Base-by-base conservation (phyloP, 208 protist genomes). In the Acanthamoeba royreba region DNA sequence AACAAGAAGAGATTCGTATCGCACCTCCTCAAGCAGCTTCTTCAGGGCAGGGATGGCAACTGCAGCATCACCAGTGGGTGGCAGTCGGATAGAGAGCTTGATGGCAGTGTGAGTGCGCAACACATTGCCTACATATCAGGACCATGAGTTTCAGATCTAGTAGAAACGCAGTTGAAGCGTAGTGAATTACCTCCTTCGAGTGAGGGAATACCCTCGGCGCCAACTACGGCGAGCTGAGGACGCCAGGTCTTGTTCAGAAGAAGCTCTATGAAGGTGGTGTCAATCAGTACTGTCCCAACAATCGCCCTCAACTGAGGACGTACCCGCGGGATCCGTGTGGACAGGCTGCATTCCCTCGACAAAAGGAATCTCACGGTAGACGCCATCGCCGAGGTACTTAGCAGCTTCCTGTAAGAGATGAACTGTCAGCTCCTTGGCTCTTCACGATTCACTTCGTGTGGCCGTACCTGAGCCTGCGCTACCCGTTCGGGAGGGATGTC, bases 11-110 rank as follows among this genome's bases (percentile, higher is more conserved):
- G 22, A 40, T 61, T 61, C 25, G 22, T 13, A 13, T 25, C 33
- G 7, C 72, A 91, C 88, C 88, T 74, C 33, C 43, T 93, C 88
- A 42, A 93, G 43, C 11, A 83, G 63, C 45, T 31, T 43, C 94
- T 98, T 96, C 58, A 98, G 88, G 4, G 95, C 95, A 11, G 38
- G 40, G n/a, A 83, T 94, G 17, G 97, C 98, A 0, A 46, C 87
- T 33, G 95, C 72, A 42, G 97, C 87, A 43, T 99, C 94, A 4
- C 96, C 95, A 5, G 95, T 85, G 46, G 99, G 99, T 43, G 99
- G 98, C 43, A 99, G 40, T 40, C 99, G 98, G 52, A 99, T 85
- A 0, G 98, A 99, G 19, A 99, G 92, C 92, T 98, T 99, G 47
- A 99, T n/a, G 15, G 96, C 93, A 33, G 98, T 99, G 42, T 96